Percentiles rank a stretch among this genome's conserved stretches.
Evolutionary conservation across 306 rosid species (phyloP).

Genomic region (Betula pendula): DNA sequence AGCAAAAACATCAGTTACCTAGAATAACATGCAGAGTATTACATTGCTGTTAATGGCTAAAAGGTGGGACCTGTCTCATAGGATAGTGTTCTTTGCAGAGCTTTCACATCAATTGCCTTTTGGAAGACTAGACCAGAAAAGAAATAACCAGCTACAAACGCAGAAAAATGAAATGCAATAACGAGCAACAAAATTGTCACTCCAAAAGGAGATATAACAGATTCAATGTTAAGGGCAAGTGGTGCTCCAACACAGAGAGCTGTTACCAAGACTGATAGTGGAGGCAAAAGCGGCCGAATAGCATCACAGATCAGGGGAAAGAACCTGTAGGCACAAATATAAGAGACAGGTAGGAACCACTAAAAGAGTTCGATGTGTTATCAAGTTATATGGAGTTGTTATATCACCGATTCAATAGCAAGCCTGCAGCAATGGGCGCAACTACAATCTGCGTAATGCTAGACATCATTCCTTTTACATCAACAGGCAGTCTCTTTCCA

Average conservation of each 20-base stretch:
- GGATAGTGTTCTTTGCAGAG: slow-evolving; percentile 86
- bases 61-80: slow-evolving; percentile 75
- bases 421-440: slow-evolving; percentile 76
- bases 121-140: slow-evolving; percentile 67
- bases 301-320: slow-evolving; percentile 65
- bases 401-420: slow-evolving; percentile 78
- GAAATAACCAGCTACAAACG: slow-evolving; percentile 73
- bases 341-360: slow-evolving; percentile 21
- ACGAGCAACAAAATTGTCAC: slow-evolving; percentile 57
- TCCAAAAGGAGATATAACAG: slow-evolving; percentile 79
- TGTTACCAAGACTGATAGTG: slow-evolving; percentile 77
- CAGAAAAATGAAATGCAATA: slow-evolving; percentile 66
- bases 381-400: slow-evolving; percentile 8
- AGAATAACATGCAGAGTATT: slow-evolving; percentile 13
- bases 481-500: slow-evolving; percentile 91
- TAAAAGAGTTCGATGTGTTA: slow-evolving; percentile 12
- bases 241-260: slow-evolving; percentile 97
- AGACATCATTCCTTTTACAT: slow-evolving; percentile 93
- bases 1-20: slow-evolving; percentile 6
- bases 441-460: slow-evolving; percentile 90
- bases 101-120: slow-evolving; percentile 56
- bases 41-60: slow-evolving; percentile 11
- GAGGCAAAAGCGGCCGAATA: slow-evolving; percentile 82
- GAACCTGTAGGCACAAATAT: slow-evolving; percentile 54
- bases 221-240: slow-evolving; percentile 76